Base-by-base conservation (phyloP, 1,139 yeast species). In the Debaryomyces sp. region DNA sequence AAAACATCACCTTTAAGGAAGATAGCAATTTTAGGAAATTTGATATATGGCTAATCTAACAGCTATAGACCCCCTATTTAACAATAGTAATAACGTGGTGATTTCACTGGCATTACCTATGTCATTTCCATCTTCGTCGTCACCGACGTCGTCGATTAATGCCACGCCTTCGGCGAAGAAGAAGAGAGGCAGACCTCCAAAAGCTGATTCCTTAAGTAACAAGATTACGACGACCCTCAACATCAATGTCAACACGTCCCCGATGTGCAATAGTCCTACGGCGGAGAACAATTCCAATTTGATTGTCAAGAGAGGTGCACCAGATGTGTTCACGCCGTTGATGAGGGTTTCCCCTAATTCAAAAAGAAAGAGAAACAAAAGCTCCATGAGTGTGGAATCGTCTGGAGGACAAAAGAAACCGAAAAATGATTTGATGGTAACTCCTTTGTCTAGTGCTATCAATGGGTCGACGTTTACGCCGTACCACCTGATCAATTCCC, bases 181-280 rank as follows among this genome's bases (percentile, higher is more conserved):
- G 49, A 76, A 73, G 56, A 62, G 81, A 57, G 81, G 81, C 15
- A 66, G 81, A 59, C 81, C 81, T 6, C 80, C 81, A 27, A 76
- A 76, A 61, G 70, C 77, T 1, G 62, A 69, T 33, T 71, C 76
- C n/a, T 63, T 74, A 33, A 62, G 72, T 42, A 70, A 67, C 52
- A 69, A 67, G 53, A 73, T 73, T 53, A 72, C 78, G 43, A 68
- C 74, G 46, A 73, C 80, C 15, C 62, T 75, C 57, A 76, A 76
- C 57, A 75, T 76, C 56, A 68, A 66, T 51, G 70, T 76, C 52
- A 73, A 74, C 51, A 72, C 79, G 5, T 63, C 70, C 0, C 70
- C 72, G 4, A 56, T 63, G 40, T 59, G 61, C 24, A 63, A 58
- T 44, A 62, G 64, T 46, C 73, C 73, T 1, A 60, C 60, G 41